phyloP scores from a whole-genome alignment of 495 filamentous ascomycete species.

The Podospora pseudocomata region DNA sequence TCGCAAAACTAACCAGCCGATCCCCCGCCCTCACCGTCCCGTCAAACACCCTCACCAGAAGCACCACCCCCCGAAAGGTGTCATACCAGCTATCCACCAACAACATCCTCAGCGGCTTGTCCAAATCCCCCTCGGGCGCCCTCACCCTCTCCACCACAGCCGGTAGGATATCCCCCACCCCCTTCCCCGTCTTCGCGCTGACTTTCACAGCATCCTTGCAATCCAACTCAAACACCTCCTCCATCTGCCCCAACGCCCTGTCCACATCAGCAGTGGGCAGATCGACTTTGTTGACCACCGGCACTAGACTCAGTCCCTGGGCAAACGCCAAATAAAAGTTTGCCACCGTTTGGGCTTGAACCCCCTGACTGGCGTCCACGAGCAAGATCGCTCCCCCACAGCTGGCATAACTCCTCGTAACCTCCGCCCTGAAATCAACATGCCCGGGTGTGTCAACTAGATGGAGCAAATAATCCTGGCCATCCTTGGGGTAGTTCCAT shows the following conservation, averaged over 20 bases:
- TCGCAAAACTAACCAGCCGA: conserved; percentile 77
- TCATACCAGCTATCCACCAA: conserved; percentile 98
- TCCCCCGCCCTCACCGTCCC: conserved; percentile 80
- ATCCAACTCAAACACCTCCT: conserved; percentile 81
- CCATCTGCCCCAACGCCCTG: conserved; percentile 80
- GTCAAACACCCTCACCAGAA: conserved; percentile 89
- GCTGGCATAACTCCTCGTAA: conserved; percentile 88
- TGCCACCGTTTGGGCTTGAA: conserved; percentile 92
- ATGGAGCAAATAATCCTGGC: conserved; percentile 87
- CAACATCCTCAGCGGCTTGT: conserved; percentile 72
- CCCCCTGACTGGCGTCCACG: conserved; percentile 89
- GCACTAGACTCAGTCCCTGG: conserved; percentile 79
- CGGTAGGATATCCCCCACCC: conserved; percentile 76
- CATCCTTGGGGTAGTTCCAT: conserved; percentile 65
- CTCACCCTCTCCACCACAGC: conserved; percentile 82
- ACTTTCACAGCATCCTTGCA: conserved; percentile 76
- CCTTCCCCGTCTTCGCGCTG: conserved; percentile 88
- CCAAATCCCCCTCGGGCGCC: conserved; percentile 66
- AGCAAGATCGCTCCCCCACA: conserved; percentile 91
- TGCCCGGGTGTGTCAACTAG: conserved; percentile 96
- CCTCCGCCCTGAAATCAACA: conserved; percentile 95
- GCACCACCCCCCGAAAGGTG: conserved; percentile 87
- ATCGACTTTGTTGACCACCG: conserved; percentile 95
- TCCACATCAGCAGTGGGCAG: conserved; percentile 80
- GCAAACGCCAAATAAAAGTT: conserved; percentile 98